phyloP scores from a whole-genome alignment of 768 basidiomycete genomes.

The Pulveroboletus sp. region DNA sequence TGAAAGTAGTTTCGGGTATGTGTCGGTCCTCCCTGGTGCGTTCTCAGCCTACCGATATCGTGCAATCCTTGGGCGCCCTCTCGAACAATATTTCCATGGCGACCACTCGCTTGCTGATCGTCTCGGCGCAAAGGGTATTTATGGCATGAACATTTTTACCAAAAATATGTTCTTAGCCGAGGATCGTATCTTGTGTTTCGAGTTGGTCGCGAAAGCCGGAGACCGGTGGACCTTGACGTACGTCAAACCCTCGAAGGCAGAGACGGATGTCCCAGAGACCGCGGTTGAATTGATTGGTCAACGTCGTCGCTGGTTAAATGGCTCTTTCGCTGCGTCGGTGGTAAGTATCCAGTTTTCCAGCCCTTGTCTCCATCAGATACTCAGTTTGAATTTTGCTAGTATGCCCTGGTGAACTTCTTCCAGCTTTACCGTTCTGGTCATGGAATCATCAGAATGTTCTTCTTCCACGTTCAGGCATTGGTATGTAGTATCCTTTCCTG shows the following conservation, averaged over 20 bases:
- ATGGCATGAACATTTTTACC: slow-evolving; percentile 96
- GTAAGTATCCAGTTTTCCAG: slow-evolving; percentile 40
- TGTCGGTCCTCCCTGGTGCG: slow-evolving; percentile 91
- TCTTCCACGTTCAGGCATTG: slow-evolving; percentile 90
- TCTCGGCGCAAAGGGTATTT: slow-evolving; percentile 87
- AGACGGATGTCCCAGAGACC: slow-evolving; percentile 94
- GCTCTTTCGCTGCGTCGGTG: slow-evolving; percentile 89
- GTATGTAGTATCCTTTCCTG: slow-evolving; percentile 41
- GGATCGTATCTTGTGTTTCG: slow-evolving; percentile 97
- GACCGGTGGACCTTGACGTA: slow-evolving; percentile 86
- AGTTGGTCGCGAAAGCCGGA: slow-evolving; percentile 85
- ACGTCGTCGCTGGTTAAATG: slow-evolving; percentile 94
- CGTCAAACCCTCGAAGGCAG: slow-evolving; percentile 94
- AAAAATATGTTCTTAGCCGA: slow-evolving; percentile 92
- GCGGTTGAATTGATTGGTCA: slow-evolving; percentile 92
- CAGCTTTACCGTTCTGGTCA: slow-evolving; percentile 83
- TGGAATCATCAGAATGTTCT: slow-evolving; percentile 89
- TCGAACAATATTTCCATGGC: slow-evolving; percentile 83
- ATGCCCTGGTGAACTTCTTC: slow-evolving; percentile 92
- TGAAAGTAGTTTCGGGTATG: slow-evolving; percentile 94
- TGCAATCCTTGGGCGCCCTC: slow-evolving; percentile 83
- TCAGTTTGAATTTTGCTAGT: slow-evolving; percentile 40
- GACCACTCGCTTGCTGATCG: slow-evolving; percentile 89
- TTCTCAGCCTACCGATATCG: slow-evolving; percentile 96
- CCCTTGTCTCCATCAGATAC: neutral